A percentile compares a stretch with the other conserved stretches of the same genome.
Evolutionary conservation across 164 flowering plant genomes (phyloP).

Genomic region (Tetrastigma voinierianum): DNA sequence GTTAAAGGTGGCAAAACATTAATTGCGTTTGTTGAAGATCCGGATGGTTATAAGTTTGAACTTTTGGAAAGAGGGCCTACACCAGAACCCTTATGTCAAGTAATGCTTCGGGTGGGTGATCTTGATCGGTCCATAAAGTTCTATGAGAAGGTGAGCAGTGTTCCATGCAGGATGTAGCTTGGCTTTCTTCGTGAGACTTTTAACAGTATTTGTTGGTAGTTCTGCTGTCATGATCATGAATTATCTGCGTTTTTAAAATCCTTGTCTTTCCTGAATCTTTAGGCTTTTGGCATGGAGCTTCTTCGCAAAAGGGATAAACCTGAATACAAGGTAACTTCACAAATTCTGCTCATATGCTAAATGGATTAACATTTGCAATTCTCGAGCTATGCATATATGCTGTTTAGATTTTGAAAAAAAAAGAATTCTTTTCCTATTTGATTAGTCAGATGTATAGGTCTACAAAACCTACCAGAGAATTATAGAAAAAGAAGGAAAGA

Average conservation of each 20-base stretch:
- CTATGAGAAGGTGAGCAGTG: conserved; percentile 34
- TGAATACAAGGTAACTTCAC: conserved; percentile 31
- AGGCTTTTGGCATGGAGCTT: conserved; percentile 56
- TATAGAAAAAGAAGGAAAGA: too few species aligned
- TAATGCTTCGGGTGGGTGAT: conserved; percentile 53
- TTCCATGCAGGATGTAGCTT: not conserved
- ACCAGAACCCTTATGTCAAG: conserved; percentile 43
- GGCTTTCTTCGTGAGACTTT: not conserved
- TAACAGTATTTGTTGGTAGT: not conserved
- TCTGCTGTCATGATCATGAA: not conserved
- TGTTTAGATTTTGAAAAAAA: not conserved
- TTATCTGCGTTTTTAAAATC: not conserved
- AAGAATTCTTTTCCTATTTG: too few species aligned
- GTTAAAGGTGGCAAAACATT: conserved; percentile 32
- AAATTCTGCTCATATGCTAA: not conserved
- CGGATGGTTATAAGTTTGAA: conserved; percentile 46
- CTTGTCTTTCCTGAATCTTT: not conserved
- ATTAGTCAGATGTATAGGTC: too few species aligned
- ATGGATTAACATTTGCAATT: not conserved
- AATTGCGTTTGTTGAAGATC: conserved; percentile 45
- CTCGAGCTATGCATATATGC: not conserved
- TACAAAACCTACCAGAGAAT: too few species aligned
- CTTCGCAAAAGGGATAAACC: conserved; percentile 35
- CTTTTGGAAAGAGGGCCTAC: conserved; percentile 33
- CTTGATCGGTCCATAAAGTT: conserved; percentile 42